Conservation (phyloP, 2,329 filamentous ascomycete genomes). For the Hymenoscyphus fraxineus region DNA sequence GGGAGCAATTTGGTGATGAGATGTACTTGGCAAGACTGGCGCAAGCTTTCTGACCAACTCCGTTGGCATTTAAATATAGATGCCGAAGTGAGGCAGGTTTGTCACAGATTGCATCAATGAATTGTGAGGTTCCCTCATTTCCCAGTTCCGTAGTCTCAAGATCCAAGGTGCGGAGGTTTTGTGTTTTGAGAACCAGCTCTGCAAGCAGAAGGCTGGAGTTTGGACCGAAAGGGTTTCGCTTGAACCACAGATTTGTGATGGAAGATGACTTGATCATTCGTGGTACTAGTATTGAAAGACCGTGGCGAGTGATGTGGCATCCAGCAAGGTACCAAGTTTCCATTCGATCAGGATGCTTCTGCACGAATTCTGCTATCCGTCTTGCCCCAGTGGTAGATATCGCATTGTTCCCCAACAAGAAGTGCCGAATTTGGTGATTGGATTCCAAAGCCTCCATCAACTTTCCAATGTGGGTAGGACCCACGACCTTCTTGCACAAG, state of each 20-base stretch:
- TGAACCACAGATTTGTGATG: conserved; percentile 51
- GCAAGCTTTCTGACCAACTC: conserved; percentile 20
- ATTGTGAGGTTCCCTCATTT: conserved; percentile 38
- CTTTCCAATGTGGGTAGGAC: conserved; percentile 47
- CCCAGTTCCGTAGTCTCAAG: conserved; percentile 52
- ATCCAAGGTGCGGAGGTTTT: conserved; percentile 46
- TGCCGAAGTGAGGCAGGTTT: conserved; percentile 11
- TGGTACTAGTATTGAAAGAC: conserved; percentile 43
- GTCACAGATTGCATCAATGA: conserved; percentile 15
- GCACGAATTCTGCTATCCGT: conserved; percentile 44
- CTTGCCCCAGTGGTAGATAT: conserved; percentile 47
- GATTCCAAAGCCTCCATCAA: conserved; percentile 46
- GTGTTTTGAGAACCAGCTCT: conserved; percentile 42
- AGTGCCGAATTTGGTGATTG: conserved; percentile 48
- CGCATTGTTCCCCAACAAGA: conserved; percentile 53
- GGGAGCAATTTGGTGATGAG: conserved; percentile 15
- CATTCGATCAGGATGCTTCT: conserved; percentile 44
- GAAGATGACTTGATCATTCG: conserved; percentile 42
- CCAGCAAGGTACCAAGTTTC: conserved; percentile 55
- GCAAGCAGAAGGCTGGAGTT: conserved; percentile 40
- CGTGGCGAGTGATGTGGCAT: conserved; percentile 46
- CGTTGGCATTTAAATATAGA: conserved; percentile 23
- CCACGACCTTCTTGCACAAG: conserved; percentile 53
- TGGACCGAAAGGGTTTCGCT: conserved; percentile 48
- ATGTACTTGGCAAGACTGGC: conserved; percentile 18